phyloP scores from a whole-genome alignment of 768 basidiomycete species.

The Guyanaporus albipodus region DNA sequence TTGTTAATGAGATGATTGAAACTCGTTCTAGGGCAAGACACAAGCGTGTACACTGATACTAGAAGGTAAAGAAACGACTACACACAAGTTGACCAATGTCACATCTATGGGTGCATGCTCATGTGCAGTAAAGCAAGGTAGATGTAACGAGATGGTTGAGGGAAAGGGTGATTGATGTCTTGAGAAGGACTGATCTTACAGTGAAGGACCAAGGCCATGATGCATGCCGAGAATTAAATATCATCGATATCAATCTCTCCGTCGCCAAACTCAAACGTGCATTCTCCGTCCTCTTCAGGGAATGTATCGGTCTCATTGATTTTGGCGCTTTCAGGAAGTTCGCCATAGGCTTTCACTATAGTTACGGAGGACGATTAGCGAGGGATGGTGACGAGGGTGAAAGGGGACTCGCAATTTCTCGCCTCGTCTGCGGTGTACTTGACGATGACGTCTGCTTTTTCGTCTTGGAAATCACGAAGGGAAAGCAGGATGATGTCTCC shows the following conservation, averaged over 20 bases:
- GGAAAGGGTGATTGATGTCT: no score
- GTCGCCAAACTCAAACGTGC: conserved; percentile 86
- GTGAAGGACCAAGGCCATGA: conserved; percentile 1
- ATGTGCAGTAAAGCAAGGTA: conserved; percentile 11
- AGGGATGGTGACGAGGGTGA: conserved; percentile 1
- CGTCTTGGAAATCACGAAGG: conserved; percentile 97
- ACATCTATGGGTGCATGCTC: conserved; percentile 24
- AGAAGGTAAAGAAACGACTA: conserved; percentile 1
- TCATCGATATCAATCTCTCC: conserved; percentile 90
- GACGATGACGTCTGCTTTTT: conserved; percentile 98
- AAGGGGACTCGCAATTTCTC: conserved; percentile 55
- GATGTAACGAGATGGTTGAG: no score
- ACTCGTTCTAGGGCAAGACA: background rate
- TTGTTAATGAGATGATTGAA: conserved; percentile 33
- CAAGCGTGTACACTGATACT: background rate
- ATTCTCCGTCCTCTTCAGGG: conserved; percentile 87
- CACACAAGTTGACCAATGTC: conserved; percentile 13
- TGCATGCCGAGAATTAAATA: conserved; percentile 47
- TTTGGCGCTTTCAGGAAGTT: conserved; percentile 93
- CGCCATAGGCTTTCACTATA: conserved; percentile 94
- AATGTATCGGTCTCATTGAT: conserved; percentile 96
- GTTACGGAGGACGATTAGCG: conserved; percentile 7
- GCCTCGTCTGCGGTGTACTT: conserved; percentile 98
- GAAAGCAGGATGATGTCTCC: conserved; percentile 95
- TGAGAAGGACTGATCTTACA: no score